Percentiles rank a stretch among this genome's conserved stretches.
phyloP scores from a whole-genome alignment of 805 yeast genomes.

The Lipomyces kockii region DNA sequence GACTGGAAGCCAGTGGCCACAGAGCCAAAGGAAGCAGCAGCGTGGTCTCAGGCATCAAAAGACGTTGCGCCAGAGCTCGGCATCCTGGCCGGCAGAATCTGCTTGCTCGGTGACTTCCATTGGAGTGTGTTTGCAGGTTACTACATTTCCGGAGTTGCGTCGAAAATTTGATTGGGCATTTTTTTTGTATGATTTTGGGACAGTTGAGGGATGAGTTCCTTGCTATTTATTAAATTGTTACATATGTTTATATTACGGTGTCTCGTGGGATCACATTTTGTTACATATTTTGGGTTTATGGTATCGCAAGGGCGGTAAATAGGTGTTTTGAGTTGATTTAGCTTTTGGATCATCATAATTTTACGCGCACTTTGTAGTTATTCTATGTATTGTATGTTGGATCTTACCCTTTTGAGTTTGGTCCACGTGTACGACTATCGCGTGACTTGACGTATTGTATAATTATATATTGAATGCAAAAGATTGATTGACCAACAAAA shows the following conservation, averaged over 20 bases:
- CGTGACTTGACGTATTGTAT: background rate
- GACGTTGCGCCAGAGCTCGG: constrained; percentile 33
- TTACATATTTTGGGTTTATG: background rate
- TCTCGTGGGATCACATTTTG: background rate
- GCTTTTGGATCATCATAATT: background rate
- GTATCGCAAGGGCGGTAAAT: background rate
- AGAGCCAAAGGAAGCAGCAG: background rate
- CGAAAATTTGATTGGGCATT: background rate
- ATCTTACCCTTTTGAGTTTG: background rate
- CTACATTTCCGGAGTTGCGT: constrained; percentile 17
- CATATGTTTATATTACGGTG: constrained; percentile 1
- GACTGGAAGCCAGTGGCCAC: background rate
- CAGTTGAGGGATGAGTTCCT: background rate
- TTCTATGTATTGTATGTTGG: background rate
- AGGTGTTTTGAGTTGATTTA: background rate
- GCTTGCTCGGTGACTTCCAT: constrained; percentile 32
- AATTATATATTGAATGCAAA: background rate
- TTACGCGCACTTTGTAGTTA: background rate
- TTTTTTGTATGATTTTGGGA: background rate
- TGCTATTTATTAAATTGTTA: background rate
- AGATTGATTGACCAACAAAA: background rate
- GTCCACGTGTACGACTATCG: background rate
- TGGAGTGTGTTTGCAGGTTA: constrained; percentile 35
- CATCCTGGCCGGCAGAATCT: constrained; percentile 27
- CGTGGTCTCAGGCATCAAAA: constrained; percentile 14